phyloP scores from a whole-genome alignment of 768 basidiomycete genomes.

The Xerocomus potaroensis region DNA sequence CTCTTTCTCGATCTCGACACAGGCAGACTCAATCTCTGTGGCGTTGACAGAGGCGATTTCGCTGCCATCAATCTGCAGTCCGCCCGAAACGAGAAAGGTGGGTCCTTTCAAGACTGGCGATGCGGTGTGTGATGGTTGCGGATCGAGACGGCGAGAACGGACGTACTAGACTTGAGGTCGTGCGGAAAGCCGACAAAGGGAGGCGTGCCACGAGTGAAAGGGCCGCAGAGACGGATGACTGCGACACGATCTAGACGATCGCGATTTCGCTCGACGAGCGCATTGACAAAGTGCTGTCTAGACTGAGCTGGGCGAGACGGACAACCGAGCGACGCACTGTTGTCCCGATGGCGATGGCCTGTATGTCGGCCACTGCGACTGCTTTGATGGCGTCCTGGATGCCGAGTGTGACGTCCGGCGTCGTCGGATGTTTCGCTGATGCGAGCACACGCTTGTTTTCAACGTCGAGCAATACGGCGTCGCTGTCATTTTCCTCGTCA shows the following conservation, averaged over 20 bases:
- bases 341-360: slow-evolving; percentile 57
- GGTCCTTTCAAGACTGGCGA: slow-evolving; percentile 26
- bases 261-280: slow-evolving; percentile 54
- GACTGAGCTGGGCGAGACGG: neutral
- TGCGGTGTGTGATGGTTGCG: neutral
- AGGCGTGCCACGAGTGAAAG: slow-evolving; percentile 54
- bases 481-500: slow-evolving; percentile 21
- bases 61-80: slow-evolving; percentile 43
- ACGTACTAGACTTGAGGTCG: slow-evolving; percentile 29
- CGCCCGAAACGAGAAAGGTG: slow-evolving; percentile 35
- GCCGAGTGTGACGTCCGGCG: slow-evolving; percentile 52
- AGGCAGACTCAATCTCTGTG: slow-evolving; percentile 43
- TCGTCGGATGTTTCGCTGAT: slow-evolving; percentile 49
- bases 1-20: slow-evolving; percentile 34
- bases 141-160: slow-evolving; percentile 3
- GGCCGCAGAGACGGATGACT: slow-evolving; percentile 58
- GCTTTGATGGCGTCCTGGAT: slow-evolving; percentile 49
- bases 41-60: slow-evolving; percentile 42
- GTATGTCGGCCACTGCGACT: slow-evolving; percentile 39
- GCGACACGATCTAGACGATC: slow-evolving; percentile 54
- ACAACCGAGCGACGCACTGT: slow-evolving; percentile 35
- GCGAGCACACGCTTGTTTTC: slow-evolving; percentile 21
- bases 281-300: slow-evolving; percentile 50
- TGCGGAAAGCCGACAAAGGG: slow-evolving; percentile 51
- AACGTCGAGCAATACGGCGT: slow-evolving; percentile 26